Base-by-base conservation (phyloP, 441 rosid species). In the Euphorbia corollata region DNA sequence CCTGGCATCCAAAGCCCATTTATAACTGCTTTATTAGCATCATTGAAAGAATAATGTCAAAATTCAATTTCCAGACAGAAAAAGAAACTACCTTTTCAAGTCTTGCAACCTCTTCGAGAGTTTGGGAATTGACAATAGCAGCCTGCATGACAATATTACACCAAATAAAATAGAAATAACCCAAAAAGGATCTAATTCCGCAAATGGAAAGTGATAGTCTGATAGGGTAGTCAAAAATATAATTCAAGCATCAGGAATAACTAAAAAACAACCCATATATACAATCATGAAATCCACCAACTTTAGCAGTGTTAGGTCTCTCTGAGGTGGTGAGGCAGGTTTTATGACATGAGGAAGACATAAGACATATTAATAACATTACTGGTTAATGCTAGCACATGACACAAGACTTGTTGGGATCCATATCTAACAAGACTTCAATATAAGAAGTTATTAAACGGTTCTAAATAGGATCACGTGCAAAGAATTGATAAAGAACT, bases 51-150 rank as follows among this genome's bases (percentile, higher is more conserved):
- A n/a, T 54, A 19, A 54, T 54, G 58, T 2, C 48, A 67, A 32
- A 48, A 16, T 53, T 38, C n/a, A 50, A 64, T n/a, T 57, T 24
- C 12, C 54, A 27, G 32, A 27, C 32, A 27, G 69, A 24, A 50
- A 64, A 61, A 63, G 18, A 38, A 73, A 16, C 54, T 57, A 90
- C 98, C 96, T 91, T 83, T 73, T 94, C 99, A 10, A 94, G 98
- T 81, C 98, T 84, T 50, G 94, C 96, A 78, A 94, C 97, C 82
- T 94, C 99, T 84, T 94, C 98, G 53, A 94, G 86, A 61, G 99
- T 94, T 87, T 94, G 98, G 36, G 99, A 91, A 74, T 90, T 94
- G 78, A 91, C 88, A 75, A 94, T 94, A 61, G 99, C 99, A 65
- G 98, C 97, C 99, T 94, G 87, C 4, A 27, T 27, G 32, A 27